Base-by-base conservation (phyloP, 257 asterid genomes). In the Rhazya stricta region DNA sequence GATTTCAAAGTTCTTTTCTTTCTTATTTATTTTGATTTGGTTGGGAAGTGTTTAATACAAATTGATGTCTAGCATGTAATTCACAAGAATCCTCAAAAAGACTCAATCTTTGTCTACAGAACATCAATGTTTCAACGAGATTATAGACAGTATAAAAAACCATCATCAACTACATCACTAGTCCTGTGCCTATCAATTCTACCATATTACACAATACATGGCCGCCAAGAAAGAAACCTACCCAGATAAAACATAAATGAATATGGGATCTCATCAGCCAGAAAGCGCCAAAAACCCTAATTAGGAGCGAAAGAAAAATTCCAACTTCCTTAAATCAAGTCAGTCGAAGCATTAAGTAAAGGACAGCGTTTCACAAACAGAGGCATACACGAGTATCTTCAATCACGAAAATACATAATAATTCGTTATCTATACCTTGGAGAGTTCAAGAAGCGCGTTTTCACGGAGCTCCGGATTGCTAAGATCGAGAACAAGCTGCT, bases 381-480 rank as follows among this genome's bases (percentile, higher is more conserved):
- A 27, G 18, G 34, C 56, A 1, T 8, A 13, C 39, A 12, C 30
- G 36, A 5, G 37, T 32, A 3, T 13, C n/a, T 13, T 16, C 41
- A 27, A 58, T 25, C 15, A 43, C 6, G 2, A 45, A n/a, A 70
- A 56, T 13, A 42, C 0, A 10, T 4, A 7, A 45, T 8, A 69
- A 16, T 25, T 19, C 16, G 73, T 42, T 30, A 53, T 36, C 37
- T 66, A 51, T 60, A 93, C 97, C 97, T 91, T 93, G 72, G 98
- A 90, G 42, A 93, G 96, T 72, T 93, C 98, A 48, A 90, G 96
- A 45, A 93, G 96, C 21, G 98, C 98, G 67, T 87, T 90, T 74
- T 90, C 98, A 45, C 98, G 89, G 75, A 93, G 96, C 76, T 91
- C 98, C 57, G 97, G 96, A 77, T 83, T 85, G 88, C 92, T 90